Evolutionary conservation across 1,284 basidiomycete genomes (phyloP), one percentile per base, ranked within the genome.

Genomic region (Rhodotorula sp.): DNA sequence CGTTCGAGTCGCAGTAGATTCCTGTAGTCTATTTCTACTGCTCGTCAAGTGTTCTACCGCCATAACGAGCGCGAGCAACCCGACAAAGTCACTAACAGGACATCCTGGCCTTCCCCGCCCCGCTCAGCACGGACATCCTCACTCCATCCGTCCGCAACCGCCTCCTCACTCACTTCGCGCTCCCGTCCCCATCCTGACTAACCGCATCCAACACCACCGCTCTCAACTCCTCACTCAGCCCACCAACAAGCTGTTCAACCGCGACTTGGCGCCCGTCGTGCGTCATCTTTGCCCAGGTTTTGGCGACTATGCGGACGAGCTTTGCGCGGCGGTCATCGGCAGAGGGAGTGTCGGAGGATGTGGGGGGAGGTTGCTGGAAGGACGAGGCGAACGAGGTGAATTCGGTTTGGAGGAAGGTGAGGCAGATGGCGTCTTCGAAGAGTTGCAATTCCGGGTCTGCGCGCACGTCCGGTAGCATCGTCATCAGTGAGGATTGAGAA

Each of bases 361-460:
- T 24, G 10, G 44, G 6, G 24, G 31, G 4, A 46, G 34, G 4
- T n/a, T 26, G 16, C 11, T 28, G 52, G 52, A 48, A 53, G n/a
- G 59, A 59, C 47, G 46, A 20, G 18, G 64, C 37, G 48, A 71
- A 71, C 24, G 53, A 31, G 50, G 69, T 62, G 47, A 72, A 69
- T n/a, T 70, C 64, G 44, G 64, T 61, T 2, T 10, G 18, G 51
- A 72, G 65, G 56, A 72, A 69, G 15, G 61, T 52, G 44, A 69
- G 40, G 64, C 68, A 69, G 54, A 72, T 58, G 51, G 68, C 68
- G 59, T 70, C 70, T 44, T 70, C 70, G 34, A 72, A 69, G 30
- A 72, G 62, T 37, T 70, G 68, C 48, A 65, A 54, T 22, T 72
- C 70, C n/a, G 68, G 68, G 46, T 72, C 68, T 72, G 53, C n/a